Conservation (phyloP, 2,329 filamentous ascomycete species). For the Dactylellina sp. region DNA sequence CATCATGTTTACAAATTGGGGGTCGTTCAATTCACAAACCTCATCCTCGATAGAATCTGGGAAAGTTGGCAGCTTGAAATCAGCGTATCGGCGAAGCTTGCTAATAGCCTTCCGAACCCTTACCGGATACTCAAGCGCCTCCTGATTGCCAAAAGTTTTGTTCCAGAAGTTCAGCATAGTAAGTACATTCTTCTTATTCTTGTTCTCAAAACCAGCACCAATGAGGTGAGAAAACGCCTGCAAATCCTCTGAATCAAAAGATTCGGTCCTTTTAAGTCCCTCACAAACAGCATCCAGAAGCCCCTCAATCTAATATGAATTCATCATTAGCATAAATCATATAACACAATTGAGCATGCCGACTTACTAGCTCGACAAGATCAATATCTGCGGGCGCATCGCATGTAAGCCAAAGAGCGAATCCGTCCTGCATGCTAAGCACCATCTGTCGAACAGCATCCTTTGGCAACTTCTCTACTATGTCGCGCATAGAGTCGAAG, state of each 20-base stretch:
- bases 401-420: conserved; percentile 44
- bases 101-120: conserved; percentile 73
- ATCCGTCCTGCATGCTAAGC: conserved; percentile 39
- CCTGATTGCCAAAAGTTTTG: conserved; percentile 72
- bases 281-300: conserved; percentile 29
- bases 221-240: conserved; percentile 39
- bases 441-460: conserved; percentile 39
- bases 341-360: not conserved
- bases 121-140: conserved; percentile 73
- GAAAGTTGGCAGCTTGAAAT: conserved; percentile 68
- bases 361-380: conserved; percentile 21
- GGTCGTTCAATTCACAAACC: conserved; percentile 59
- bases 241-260: conserved; percentile 36
- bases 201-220: conserved; percentile 41
- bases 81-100: conserved; percentile 70
- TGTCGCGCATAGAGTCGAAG: conserved; percentile 30
- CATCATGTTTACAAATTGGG: not conserved
- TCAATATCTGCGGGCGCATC: conserved; percentile 31
- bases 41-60: conserved; percentile 65
- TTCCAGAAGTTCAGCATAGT: conserved; percentile 71
- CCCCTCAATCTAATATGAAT: conserved; percentile 16
- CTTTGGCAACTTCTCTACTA: conserved; percentile 29
- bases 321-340: not conserved
- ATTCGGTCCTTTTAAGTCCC: conserved; percentile 25
- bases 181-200: conserved; percentile 36